These are phyloP conservation scores for Taiozyma sp. DNA, from an alignment of 1,139 yeast genomes.

Conservation along the genomic window DNA sequence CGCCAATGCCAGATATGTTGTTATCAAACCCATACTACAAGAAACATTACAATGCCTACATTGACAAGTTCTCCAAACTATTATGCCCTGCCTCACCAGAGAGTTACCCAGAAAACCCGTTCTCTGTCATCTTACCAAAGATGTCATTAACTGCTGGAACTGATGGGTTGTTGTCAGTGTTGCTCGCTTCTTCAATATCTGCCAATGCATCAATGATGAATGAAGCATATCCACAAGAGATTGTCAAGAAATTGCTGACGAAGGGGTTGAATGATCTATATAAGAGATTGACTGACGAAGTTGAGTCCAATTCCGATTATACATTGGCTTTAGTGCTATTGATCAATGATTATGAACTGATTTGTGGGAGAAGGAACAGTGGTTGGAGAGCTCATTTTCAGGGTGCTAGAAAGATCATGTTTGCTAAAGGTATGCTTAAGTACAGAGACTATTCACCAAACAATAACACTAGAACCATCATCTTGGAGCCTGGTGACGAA, in stretches of 20 bases:
- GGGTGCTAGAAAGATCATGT: conserved; percentile 65
- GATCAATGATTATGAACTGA: conserved; percentile 59
- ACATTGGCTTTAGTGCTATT: conserved; percentile 60
- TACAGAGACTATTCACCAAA: conserved; percentile 12
- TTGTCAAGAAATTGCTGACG: conserved; percentile 44
- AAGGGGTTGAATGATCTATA: conserved; percentile 55
- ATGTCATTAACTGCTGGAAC: conserved; percentile 63
- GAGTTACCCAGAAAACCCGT: conserved; percentile 59
- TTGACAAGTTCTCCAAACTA: conserved; percentile 53
- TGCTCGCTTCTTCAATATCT: conserved; percentile 64
- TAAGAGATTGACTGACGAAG: conserved; percentile 42
- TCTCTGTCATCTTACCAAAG: conserved; percentile 56
- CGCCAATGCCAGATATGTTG: conserved; percentile 17
- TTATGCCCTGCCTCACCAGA: conserved; percentile 66
- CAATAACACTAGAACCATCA: conserved; percentile 3
- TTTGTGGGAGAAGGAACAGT: conserved; percentile 35
- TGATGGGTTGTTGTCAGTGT: conserved; percentile 44
- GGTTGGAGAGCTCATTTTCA: conserved; percentile 61
- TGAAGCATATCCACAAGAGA: conserved; percentile 23
- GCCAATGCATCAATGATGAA: conserved; percentile 29
- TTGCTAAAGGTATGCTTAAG: conserved; percentile 46
- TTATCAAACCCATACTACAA: conserved; percentile 14
- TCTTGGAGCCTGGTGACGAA: conserved; percentile 19
- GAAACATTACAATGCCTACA: conserved; percentile 53
- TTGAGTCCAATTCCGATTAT: conserved; percentile 55